These are phyloP conservation scores for Epicoccum nigrum DNA, from an alignment of 2,329 filamentous ascomycete species.

Conservation along the genomic window DNA sequence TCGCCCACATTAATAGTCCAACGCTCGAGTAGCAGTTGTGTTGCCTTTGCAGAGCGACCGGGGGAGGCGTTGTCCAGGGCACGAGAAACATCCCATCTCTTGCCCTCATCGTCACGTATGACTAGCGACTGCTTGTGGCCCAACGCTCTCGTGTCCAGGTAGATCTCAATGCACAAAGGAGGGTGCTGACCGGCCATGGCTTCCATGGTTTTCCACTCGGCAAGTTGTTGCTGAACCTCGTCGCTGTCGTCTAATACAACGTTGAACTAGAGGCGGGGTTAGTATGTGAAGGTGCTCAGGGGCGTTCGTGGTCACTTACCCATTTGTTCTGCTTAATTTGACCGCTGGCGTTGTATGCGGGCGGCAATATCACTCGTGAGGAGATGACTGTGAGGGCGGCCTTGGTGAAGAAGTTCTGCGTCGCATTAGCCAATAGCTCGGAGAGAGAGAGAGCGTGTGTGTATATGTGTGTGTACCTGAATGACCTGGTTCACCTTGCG, in stretches of 20 bases:
- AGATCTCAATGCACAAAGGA: conserved; percentile 88
- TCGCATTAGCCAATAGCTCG: conserved; percentile 10
- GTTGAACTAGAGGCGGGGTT: conserved; percentile 72
- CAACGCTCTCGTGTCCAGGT: conserved; percentile 78
- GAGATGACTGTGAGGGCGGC: conserved; percentile 83
- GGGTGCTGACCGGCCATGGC: conserved; percentile 78
- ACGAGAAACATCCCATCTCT: conserved; percentile 90
- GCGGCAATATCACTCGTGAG: conserved; percentile 74
- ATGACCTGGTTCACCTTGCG: conserved; percentile 89
- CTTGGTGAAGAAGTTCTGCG: conserved; percentile 89
- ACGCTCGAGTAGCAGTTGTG: conserved; percentile 84
- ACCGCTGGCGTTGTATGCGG: conserved; percentile 61
- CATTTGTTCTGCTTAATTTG: conserved; percentile 81
- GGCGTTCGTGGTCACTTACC: conserved; percentile 62
- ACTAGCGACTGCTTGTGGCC: conserved; percentile 87
- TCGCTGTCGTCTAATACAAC: conserved; percentile 93
- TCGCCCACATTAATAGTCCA: conserved; percentile 86
- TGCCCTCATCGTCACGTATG: conserved; percentile 84
- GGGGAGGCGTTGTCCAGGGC: conserved; percentile 70
- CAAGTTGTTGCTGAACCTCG: conserved; percentile 79
- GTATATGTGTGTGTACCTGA: conserved; percentile 65
- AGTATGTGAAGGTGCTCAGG: conserved; percentile 9
- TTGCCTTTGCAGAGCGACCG: conserved; percentile 51
- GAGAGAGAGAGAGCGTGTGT: too few species aligned
- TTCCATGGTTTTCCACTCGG: conserved; percentile 80